Base-by-base conservation (phyloP, 441 rosid species). In the Populus hybrid region DNA sequence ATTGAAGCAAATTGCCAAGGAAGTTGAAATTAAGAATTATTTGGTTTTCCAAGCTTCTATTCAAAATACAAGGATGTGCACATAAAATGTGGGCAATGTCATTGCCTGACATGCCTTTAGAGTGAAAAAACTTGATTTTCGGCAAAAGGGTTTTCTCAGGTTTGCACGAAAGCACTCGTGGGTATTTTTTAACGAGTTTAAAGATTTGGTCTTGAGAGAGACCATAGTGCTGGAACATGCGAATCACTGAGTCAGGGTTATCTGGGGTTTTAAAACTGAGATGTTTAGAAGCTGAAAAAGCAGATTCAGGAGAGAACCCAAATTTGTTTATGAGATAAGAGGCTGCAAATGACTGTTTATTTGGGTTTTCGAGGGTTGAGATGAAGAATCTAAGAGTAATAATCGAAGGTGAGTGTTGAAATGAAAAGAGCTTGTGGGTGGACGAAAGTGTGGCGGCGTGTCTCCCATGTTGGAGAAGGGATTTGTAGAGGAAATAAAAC, bases 261-360 rank as follows among this genome's bases (percentile, higher is more conserved):
- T 76, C 64, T 12, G 64, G 31, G 36, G 66, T 61, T 63, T 69
- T 11, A 38, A 79, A 71, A 16, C 24, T 12, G 26, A 69, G 53
- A 26, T 0, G 23, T 14, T 67, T 76, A 40, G 79, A 80, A 35
- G 24, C 69, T 14, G 71, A 42, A 7, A 71, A 14, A 10, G 79
- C 82, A 0, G 76, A 80, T 80, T 80, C 59, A 4, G 68, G 76
- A 42, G 82, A 80, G 42, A 80, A 76, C 9, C 76, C 82, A 36
- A 75, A 71, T 35, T 40, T 36, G 7, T 66, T 76, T 14, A 24
- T 31, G 20, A 80, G 82, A 42, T 80, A 75, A 65, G 76, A 75
- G 1, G 71, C 67, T 21, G 71, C 66, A 65, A 79, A 70, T 10
- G 74, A 71, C 36, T 75, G 65, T 7, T 45, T 45, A 50, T 21